Evolutionary conservation across 345 rosid genomes (phyloP).

Genomic region (Ailanthus altissimus): DNA sequence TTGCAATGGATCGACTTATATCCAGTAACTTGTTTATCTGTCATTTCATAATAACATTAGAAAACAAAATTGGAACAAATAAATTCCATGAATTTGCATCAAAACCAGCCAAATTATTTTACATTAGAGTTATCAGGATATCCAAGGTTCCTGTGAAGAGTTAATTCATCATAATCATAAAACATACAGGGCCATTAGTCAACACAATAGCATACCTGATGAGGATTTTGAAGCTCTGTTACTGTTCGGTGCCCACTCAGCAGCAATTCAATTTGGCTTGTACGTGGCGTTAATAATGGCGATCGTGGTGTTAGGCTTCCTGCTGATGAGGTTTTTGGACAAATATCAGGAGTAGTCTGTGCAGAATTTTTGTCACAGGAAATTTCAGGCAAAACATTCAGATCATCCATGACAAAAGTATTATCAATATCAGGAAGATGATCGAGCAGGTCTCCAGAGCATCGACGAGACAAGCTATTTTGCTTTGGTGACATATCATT

Average conservation of each 20-base stretch:
- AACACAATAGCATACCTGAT: slow-evolving; percentile 55
- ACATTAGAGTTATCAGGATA: neutral
- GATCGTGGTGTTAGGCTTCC: slow-evolving; percentile 96
- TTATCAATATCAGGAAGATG: slow-evolving; percentile 56
- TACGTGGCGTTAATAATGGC: slow-evolving; percentile 71
- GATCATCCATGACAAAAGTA: slow-evolving; percentile 52
- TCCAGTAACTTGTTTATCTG: slow-evolving; percentile 81
- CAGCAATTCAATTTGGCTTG: slow-evolving; percentile 77
- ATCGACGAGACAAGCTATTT: slow-evolving; percentile 38
- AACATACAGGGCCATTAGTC: slow-evolving; percentile 1
- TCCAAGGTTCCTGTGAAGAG: slow-evolving; percentile 12
- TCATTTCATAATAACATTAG: slow-evolving; percentile 25
- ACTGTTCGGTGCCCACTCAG: slow-evolving; percentile 69
- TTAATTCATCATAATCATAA: neutral
- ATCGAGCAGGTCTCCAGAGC: slow-evolving; percentile 64
- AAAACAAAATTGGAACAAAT: slow-evolving; percentile 17
- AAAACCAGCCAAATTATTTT: slow-evolving; percentile 15
- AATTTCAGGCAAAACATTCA: slow-evolving; percentile 42
- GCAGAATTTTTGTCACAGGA: slow-evolving; percentile 44
- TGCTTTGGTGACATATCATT: slow-evolving; percentile 47
- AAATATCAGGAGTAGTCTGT: slow-evolving; percentile 39
- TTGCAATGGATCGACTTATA: slow-evolving; percentile 77
- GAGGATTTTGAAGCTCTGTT: slow-evolving; percentile 78
- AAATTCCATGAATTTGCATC: slow-evolving; percentile 13
- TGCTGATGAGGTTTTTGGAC: slow-evolving; percentile 50